Percentiles rank a stretch among this genome's conserved stretches.
phyloP scores from a whole-genome alignment of 73 alveolate species.

The Symbiodinium pilosum region DNA sequence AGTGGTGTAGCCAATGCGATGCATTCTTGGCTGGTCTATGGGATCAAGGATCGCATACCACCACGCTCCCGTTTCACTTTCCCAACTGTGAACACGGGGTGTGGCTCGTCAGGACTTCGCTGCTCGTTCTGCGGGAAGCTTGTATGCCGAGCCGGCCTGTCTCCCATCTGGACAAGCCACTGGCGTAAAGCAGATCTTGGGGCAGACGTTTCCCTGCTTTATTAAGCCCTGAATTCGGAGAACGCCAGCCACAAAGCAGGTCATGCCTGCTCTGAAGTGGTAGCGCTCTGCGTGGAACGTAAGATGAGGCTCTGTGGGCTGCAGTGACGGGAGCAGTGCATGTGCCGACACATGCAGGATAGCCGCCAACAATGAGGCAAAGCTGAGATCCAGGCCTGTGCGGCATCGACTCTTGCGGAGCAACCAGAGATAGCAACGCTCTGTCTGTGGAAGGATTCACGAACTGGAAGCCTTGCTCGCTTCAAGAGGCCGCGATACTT shows the following conservation, averaged over 20 bases:
- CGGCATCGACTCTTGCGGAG: background rate
- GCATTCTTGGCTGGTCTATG: slow-evolving; percentile 45
- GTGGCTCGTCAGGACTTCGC: background rate
- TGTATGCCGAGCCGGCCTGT: background rate
- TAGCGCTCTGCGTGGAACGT: slow-evolving; percentile 23
- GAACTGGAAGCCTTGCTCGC: slow-evolving; percentile 55
- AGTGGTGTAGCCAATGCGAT: slow-evolving; percentile 55
- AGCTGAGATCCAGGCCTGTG: slow-evolving; percentile 16
- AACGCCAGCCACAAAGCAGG: background rate
- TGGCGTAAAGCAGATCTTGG: too few relatives aligned
- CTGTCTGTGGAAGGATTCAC: slow-evolving; percentile 9
- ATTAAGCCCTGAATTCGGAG: too few relatives aligned
- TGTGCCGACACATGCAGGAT: background rate
- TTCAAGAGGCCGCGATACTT: background rate
- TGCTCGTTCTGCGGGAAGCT: background rate
- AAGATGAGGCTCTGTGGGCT: slow-evolving; percentile 56
- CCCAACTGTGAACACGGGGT: too few relatives aligned
- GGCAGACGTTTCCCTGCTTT: too few relatives aligned
- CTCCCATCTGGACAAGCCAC: background rate
- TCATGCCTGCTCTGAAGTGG: slow-evolving; percentile 39
- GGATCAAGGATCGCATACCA: slow-evolving; percentile 14
- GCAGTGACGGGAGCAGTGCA: background rate
- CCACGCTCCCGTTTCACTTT: background rate
- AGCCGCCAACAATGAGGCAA: slow-evolving; percentile 39
- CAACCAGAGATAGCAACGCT: background rate